Evolutionary conservation across 192 early-diverging fungal genomes (phyloP).

Genomic region (Coemansia sp.): DNA sequence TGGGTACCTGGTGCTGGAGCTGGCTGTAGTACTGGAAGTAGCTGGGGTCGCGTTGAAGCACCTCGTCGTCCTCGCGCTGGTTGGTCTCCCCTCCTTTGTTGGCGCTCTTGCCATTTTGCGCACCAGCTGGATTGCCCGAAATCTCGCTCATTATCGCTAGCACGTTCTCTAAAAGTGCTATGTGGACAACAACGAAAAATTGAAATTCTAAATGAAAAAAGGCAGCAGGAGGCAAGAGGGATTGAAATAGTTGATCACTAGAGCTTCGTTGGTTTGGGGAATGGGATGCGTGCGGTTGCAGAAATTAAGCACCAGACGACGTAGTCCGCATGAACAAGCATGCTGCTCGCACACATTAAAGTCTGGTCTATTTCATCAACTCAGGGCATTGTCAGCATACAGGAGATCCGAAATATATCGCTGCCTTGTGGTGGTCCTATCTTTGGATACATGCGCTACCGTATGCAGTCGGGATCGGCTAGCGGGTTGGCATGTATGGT

Average conservation of each 20-base stretch:
- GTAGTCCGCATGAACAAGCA: no score
- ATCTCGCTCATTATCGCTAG: constrained; percentile 2
- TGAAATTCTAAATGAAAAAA: not conserved
- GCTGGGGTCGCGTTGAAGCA: constrained; percentile 38
- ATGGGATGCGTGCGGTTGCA: no score
- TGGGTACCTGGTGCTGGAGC: constrained; percentile 52
- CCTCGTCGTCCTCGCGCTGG: constrained; percentile 41
- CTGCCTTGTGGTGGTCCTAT: no score
- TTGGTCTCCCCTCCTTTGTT: not conserved
- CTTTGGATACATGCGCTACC: no score
- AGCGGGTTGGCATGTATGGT: constrained; percentile 95
- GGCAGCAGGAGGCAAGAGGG: not conserved
- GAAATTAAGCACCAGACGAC: no score
- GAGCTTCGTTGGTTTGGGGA: no score
- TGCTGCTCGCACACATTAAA: no score
- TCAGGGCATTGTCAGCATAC: no score
- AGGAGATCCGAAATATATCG: no score
- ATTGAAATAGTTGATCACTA: not conserved
- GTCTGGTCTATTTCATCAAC: no score
- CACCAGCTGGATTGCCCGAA: no score
- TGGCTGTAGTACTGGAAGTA: constrained; percentile 53
- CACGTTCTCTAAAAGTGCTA: not conserved
- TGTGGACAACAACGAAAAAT: not conserved
- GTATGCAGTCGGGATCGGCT: constrained; percentile 56
- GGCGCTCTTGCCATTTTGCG: not conserved